These are phyloP conservation scores for Trichosporon sp. DNA, from an alignment of 1,284 basidiomycete species.

Conservation along the genomic window DNA sequence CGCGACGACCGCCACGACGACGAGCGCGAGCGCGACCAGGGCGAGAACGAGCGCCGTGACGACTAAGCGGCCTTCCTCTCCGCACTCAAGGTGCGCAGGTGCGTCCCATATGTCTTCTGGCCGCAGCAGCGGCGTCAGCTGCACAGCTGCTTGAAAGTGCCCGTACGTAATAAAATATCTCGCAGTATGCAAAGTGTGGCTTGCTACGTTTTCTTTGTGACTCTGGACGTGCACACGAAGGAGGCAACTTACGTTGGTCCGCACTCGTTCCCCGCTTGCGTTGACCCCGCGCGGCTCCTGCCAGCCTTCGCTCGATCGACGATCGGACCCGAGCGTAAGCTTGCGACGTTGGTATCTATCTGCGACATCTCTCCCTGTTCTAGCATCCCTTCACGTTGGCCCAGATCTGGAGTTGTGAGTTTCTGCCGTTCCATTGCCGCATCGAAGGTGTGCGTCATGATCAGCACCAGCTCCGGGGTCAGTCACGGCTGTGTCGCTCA, in stretches of 20 bases:
- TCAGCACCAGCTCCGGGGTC: too few relatives aligned
- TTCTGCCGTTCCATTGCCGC: too few relatives aligned
- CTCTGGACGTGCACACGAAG: too few relatives aligned
- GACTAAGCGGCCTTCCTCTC: constrained; percentile 24
- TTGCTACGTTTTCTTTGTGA: too few relatives aligned
- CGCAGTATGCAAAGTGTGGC: background rate
- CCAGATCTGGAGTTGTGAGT: too few relatives aligned
- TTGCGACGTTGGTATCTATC: background rate
- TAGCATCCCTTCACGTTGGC: too few relatives aligned
- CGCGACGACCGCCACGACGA: constrained; percentile 19
- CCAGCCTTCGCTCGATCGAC: background rate
- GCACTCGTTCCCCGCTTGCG: too few relatives aligned
- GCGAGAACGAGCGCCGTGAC: constrained; percentile 32
- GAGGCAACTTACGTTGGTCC: background rate
- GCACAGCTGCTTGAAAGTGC: background rate
- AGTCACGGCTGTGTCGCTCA: too few relatives aligned
- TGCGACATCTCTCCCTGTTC: background rate
- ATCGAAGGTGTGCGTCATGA: too few relatives aligned
- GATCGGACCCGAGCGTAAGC: background rate
- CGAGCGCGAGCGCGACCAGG: constrained; percentile 22
- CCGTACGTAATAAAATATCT: background rate
- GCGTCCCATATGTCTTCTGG: constrained; percentile 6
- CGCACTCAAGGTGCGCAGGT: constrained; percentile 9
- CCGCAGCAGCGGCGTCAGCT: background rate
- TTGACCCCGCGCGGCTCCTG: background rate